Evolutionary conservation across 2,329 filamentous ascomycete genomes (phyloP).

Genomic region (Rhynchosporium agropyri): DNA sequence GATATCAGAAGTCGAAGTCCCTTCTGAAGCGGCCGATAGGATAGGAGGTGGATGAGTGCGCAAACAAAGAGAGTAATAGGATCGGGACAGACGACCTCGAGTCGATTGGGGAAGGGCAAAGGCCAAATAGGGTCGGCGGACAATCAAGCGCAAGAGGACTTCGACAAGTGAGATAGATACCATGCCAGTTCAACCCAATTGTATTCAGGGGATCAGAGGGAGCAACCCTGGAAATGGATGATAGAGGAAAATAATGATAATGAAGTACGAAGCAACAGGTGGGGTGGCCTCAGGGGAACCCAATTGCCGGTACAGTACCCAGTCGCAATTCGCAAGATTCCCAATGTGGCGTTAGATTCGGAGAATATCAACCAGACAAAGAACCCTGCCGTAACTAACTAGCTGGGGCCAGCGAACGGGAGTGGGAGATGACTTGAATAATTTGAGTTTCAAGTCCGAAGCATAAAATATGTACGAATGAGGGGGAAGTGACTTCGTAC

Average conservation of each 20-base stretch:
- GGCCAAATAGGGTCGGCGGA: not conserved
- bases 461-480: too few relatives aligned
- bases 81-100: not conserved
- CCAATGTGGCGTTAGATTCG: slow-evolving; percentile 8
- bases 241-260: not conserved
- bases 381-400: slow-evolving; percentile 1
- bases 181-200: not conserved
- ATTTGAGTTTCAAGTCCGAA: too few relatives aligned
- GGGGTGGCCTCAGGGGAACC: not conserved
- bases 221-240: too few relatives aligned
- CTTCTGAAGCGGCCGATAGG: too few relatives aligned
- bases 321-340: not conserved
- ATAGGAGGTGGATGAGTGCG: too few relatives aligned
- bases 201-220: not conserved
- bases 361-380: slow-evolving; percentile 12
- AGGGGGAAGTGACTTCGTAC: too few relatives aligned
- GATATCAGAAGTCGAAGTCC: not conserved
- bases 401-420: not conserved
- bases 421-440: too few relatives aligned
- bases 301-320: not conserved
- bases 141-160: not conserved
- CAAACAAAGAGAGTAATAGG: too few relatives aligned
- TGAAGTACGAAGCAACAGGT: not conserved
- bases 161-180: not conserved
- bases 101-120: not conserved